Percentiles rank a stretch among this genome's conserved stretches.
Conservation (phyloP, 768 basidiomycete species). For the Obba rivulosa region DNA sequence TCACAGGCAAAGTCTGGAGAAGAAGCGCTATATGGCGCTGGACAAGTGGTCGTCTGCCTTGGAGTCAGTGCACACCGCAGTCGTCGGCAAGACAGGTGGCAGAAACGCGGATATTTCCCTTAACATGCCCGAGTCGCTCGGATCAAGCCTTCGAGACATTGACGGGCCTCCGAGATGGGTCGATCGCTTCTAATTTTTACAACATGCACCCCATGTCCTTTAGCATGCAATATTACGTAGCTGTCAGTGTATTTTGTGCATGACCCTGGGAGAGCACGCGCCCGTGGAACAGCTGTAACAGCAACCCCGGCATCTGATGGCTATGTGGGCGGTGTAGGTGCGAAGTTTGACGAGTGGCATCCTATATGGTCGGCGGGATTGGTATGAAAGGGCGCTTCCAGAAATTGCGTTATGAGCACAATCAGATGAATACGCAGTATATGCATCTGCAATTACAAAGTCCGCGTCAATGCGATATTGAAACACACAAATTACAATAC, state of each 20-base stretch:
- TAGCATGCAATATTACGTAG: constrained; percentile 1
- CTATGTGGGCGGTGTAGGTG: neutral
- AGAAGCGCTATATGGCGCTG: constrained; percentile 77
- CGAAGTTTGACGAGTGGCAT: no score
- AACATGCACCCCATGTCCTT: neutral
- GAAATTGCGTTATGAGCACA: no score
- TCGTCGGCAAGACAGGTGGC: constrained; percentile 54
- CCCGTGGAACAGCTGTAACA: neutral
- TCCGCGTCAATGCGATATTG: neutral
- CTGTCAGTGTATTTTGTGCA: neutral
- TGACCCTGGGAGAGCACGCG: neutral
- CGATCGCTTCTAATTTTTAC: constrained; percentile 3
- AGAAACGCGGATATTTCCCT: constrained; percentile 11
- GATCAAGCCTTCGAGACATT: constrained; percentile 10
- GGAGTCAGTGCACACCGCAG: constrained; percentile 67
- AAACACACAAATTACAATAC: neutral
- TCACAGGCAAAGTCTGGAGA: constrained; percentile 77
- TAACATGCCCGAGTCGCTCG: constrained; percentile 3
- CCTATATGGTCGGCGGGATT: neutral
- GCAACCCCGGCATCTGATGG: no score
- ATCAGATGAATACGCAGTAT: no score
- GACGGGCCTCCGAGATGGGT: constrained; percentile 1
- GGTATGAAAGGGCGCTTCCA: neutral
- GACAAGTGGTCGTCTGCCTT: constrained; percentile 81
- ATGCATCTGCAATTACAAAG: neutral